Evolutionary conservation across 2,329 filamentous ascomycete genomes (phyloP), one percentile per base, ranked within the genome.

Genomic region (Neonectria punicea): DNA sequence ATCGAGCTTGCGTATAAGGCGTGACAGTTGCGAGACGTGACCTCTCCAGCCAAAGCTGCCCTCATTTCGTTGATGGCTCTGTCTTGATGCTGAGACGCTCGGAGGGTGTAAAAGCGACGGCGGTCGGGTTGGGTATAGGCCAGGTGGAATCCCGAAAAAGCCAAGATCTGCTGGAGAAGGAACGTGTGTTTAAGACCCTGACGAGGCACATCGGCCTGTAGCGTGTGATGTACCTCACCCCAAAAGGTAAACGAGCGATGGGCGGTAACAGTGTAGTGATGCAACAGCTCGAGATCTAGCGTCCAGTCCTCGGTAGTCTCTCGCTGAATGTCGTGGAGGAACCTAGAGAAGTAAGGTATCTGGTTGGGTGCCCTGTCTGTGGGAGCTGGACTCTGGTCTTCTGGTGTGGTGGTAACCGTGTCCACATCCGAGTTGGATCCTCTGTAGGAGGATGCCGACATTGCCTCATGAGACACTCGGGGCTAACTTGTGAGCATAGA

Each of bases 1-100:
- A 67, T 58, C 2, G 66, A 67, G 25, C 54, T 67, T n/a, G 63
- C 63, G 6, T 66, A 67, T 11, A 67, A 25, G 5, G 66, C 66
- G 14, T 67, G 66, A 10, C 53, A 63, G 5, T 49, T 54, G 9
- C 8, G 32, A 4, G 47, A 20, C 4, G 22, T 22, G 22, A 50
- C 10, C 2, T 51, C 18, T 3, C 43, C 51, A 5, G 46, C 47
- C 1, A 67, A 28, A 2, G 62, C 39, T 1, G 55, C 22, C 44
- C 57, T 65, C 43, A 66, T 63, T 25, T 51, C 58, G 7, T 39
- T 54, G 34, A 67, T 61, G 11, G 66, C 63, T 9, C 51, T 55
- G 8, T 44, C 51, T 30, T 67, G 66, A 32, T 67, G 66, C 11
- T 66, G 66, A 0, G 66, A 66, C 9, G 66, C 66, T 16, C 55